Evolutionary conservation across 345 rosid species (phyloP).

Genomic region (Gossypium rotundifolium): DNA sequence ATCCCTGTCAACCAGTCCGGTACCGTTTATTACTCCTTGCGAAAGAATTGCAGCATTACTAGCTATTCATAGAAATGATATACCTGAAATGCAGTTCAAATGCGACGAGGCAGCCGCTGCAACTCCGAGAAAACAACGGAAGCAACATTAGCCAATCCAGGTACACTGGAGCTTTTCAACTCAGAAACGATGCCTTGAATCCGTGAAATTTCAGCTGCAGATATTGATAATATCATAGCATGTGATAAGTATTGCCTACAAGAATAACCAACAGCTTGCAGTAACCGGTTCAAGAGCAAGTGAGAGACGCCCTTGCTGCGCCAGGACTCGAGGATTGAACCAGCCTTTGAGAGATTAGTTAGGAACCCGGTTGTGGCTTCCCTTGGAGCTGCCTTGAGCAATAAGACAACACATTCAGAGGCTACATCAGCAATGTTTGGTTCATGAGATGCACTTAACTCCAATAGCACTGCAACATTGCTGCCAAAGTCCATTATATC

Average conservation of each 20-base stretch:
- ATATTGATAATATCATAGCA: constrained; percentile 81
- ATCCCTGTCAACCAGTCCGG: too few relatives aligned
- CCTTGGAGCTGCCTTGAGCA: constrained; percentile 82
- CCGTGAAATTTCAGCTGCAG: constrained; percentile 51
- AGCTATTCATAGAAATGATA: background rate
- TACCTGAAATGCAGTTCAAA: constrained; percentile 20
- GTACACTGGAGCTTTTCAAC: constrained; percentile 45
- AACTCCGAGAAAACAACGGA: constrained; percentile 52
- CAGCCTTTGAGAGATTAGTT: constrained; percentile 72
- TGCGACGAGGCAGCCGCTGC: constrained; percentile 66
- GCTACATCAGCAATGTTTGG: constrained; percentile 56
- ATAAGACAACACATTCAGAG: constrained; percentile 71
- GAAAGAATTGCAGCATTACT: background rate
- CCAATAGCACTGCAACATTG: constrained; percentile 60
- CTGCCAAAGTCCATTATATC: constrained; percentile 79
- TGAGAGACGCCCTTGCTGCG: constrained; percentile 30
- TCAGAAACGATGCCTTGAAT: constrained; percentile 54
- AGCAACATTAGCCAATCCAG: constrained; percentile 58
- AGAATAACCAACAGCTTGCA: constrained; percentile 75
- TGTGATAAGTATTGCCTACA: constrained; percentile 75
- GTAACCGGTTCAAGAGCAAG: constrained; percentile 55
- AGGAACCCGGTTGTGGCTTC: constrained; percentile 85
- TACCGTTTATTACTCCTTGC: background rate
- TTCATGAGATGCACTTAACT: constrained; percentile 44
- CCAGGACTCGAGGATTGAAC: constrained; percentile 57